Evolutionary conservation across 1,284 basidiomycete species (phyloP).

Genomic region (Ganoderma sinense): DNA sequence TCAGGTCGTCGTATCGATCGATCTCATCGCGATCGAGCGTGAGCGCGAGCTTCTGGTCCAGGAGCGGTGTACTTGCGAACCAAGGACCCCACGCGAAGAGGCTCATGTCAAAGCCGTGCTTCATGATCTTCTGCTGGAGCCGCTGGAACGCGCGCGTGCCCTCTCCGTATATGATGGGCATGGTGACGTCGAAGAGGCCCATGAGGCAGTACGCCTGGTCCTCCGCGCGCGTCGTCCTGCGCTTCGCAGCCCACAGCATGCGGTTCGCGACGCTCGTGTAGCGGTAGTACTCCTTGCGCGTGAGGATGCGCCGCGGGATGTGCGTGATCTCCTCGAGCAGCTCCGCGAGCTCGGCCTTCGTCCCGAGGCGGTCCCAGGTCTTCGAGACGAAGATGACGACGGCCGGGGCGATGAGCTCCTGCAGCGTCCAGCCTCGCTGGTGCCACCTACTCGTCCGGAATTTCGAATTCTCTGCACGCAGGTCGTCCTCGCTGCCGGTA

Average conservation of each 20-base stretch:
- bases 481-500: neutral
- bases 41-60: neutral
- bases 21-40: neutral
- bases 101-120: slow-evolving; percentile 3
- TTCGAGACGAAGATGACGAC: slow-evolving; percentile 6
- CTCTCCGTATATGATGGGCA: slow-evolving; percentile 6
- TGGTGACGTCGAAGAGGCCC: slow-evolving; percentile 3
- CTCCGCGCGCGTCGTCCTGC: neutral
- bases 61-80: neutral
- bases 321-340: neutral
- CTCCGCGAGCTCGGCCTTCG: neutral
- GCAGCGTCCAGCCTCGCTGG: slow-evolving; percentile 8
- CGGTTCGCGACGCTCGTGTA: neutral
- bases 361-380: slow-evolving; percentile 3
- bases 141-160: slow-evolving; percentile 4
- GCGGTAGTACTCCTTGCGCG: neutral
- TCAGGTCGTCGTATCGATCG: neutral
- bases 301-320: neutral
- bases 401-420: slow-evolving; percentile 12
- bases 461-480: neutral
- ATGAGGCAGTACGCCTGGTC: slow-evolving; percentile 7
- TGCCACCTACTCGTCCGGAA: slow-evolving; percentile 5
- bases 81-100: neutral
- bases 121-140: slow-evolving; percentile 10
- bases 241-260: neutral